Base-by-base conservation (phyloP, 2,329 filamentous ascomycete genomes). In the Fusarium stilboides region DNA sequence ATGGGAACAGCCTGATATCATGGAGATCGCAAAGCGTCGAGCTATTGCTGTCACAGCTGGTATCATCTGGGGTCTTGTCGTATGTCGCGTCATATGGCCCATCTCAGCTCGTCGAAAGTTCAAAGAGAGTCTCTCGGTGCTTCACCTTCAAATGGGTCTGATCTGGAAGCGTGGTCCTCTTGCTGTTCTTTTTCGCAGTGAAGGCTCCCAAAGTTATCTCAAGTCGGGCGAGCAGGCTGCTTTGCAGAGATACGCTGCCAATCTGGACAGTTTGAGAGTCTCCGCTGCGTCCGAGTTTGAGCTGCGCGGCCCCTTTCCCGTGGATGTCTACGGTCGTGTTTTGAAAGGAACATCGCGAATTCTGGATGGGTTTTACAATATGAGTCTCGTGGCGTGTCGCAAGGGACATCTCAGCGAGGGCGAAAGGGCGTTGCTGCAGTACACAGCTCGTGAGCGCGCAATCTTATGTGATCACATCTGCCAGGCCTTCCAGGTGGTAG, bases 141-240 rank as follows among this genome's bases (percentile, higher is more conserved):
- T 99, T 2, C 98, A 96, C 87, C 86, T 99, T 3, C 93, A 97
- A 57, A 95, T 99, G 89, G 93, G 94, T 12, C 85, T 98, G 17
- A 94, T 98, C 68, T 99, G 96, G 96, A 97, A 95, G 79, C 89
- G 94, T 31, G 95, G 97, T 4, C 96, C 96, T 0, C 83, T 98
- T 12, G 91, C 92, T 1, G 89, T 91, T 1, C 85, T 97, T 39
- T 82, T 90, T 0, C 86, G 89, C 39, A 88, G 85, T 47, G 82
- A 88, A 68, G 82, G 81, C 31, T 83, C 84, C 31, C 94, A 97
- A 75, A 90, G 92, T 55, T 98, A 95, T 73, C 79, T 82, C 77
- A 75, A 74, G 63, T 62, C 63, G 0, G 51, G 62, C 0, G 61
- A 70, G 10, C 59, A 72, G 17, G 52, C 46, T 5, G 62, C 65